Evolutionary conservation across 441 rosid species (phyloP), one percentile per base, ranked within the genome.

Genomic region (Viola pubescens): DNA sequence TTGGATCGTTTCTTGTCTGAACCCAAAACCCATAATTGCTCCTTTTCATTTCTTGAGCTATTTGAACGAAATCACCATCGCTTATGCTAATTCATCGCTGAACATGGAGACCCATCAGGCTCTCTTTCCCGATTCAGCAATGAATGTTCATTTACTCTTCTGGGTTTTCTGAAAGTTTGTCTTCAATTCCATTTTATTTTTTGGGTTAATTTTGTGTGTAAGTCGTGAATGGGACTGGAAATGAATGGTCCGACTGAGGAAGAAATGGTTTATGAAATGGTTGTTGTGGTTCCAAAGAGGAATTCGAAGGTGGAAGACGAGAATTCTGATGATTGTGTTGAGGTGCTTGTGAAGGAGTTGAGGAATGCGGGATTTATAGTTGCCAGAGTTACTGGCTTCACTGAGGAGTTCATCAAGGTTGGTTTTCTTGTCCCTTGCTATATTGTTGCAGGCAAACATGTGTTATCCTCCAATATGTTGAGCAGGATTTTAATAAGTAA

Each of bases 391-490:
- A 51, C 61, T 60, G 97, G 98, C 75, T 72, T 92, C 38, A 69
- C 89, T 26, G 73, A 89, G 71, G 96, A 82, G 66, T 92, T 89
- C 75, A 73, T 89, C 58, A 85, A 84, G 88, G 98, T 86, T 57
- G 47, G 66, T 60, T 50, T 39, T 59, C 8, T 56, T 44, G 37
- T 2, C 11, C 13, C n/a, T 47, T n/a, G 3, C 42, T 50, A 38
- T 48, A 26, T 26, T 26, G 34, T 26, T 26, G 34, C 34, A 2
- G 34, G 34, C 34, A 26, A 26, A 26, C 34, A 26, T 11, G 7
- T 72, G 49, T 62, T 54, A 19, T 63, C 50, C 8, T 54, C 16
- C 40, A 39, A 26, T 10, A 11, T 60, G 0, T 53, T 57, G 50
- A 14, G 16, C 47, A 19, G 7, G 5, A 45, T 14, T 4, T 56